Conservation (phyloP, 2,329 filamentous ascomycete species). For the Knufia fluminis region DNA sequence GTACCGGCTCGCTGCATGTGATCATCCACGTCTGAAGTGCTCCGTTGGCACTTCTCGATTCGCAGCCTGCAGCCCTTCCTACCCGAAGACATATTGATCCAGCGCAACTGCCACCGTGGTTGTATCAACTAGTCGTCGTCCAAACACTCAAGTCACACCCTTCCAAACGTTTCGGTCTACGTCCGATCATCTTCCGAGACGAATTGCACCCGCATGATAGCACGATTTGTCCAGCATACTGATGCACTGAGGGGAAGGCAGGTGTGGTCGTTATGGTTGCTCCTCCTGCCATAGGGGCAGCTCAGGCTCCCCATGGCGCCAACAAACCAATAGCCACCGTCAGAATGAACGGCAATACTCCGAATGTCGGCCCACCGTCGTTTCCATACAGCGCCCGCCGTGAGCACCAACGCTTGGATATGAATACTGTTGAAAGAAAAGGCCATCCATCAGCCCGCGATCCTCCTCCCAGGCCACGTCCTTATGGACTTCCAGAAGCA, state of each 20-base stretch:
- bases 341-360: slow-evolving; percentile 35
- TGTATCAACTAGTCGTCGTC: not conserved
- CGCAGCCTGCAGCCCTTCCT: slow-evolving; percentile 1
- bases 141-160: not conserved
- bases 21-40: slow-evolving; percentile 3
- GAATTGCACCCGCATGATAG: not conserved
- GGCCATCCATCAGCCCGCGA: slow-evolving; percentile 72
- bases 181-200: not conserved
- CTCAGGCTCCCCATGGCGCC: slow-evolving; percentile 17
- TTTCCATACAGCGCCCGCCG: slow-evolving; percentile 56
- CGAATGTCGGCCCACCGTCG: slow-evolving; percentile 36
- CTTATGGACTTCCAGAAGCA: slow-evolving; percentile 78
- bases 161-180: not conserved
- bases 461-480: slow-evolving; percentile 64
- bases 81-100: not conserved
- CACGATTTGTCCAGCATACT: not conserved
- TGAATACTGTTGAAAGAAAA: slow-evolving; percentile 83
- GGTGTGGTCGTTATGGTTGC: slow-evolving; percentile 17
- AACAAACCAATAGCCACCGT: slow-evolving; percentile 22
- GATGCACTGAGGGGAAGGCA: slow-evolving; percentile 1
- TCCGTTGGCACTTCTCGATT: slow-evolving; percentile 6
- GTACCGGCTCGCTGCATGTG: slow-evolving; percentile 6
- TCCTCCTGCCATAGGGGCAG: slow-evolving; percentile 17
- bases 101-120: not conserved
- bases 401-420: slow-evolving; percentile 60